phyloP scores from a whole-genome alignment of 805 yeast species.

The Zygoascus bituminiphila region DNA sequence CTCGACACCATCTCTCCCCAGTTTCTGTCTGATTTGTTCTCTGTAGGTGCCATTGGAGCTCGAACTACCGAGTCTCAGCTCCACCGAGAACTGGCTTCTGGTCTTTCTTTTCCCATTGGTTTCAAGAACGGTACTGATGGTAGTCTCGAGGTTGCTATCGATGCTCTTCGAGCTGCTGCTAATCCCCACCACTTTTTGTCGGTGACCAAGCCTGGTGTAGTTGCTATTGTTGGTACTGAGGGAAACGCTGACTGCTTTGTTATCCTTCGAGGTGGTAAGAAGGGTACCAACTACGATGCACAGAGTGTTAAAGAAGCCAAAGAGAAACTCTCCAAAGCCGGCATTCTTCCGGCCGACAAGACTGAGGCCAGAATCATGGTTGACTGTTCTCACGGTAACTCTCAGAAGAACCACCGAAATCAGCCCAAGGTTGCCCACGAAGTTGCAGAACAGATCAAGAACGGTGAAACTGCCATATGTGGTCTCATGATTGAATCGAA shows the following conservation, averaged over 20 bases:
- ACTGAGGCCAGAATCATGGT: conserved; percentile 72
- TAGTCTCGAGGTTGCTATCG: conserved; percentile 85
- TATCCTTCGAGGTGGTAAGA: conserved; percentile 91
- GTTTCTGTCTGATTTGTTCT: conserved; percentile 84
- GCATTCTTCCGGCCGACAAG: conserved; percentile 31
- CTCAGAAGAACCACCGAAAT: conserved; percentile 80
- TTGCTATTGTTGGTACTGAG: conserved; percentile 91
- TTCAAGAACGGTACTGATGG: conserved; percentile 99
- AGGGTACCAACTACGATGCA: conserved; percentile 83
- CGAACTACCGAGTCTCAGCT: conserved; percentile 97
- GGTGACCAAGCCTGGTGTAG: conserved; percentile 93
- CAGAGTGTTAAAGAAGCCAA: conserved; percentile 61
- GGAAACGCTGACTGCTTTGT: conserved; percentile 89
- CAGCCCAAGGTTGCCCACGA: conserved; percentile 82
- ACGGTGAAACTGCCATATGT: conserved; percentile 69
- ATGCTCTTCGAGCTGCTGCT: conserved; percentile 86
- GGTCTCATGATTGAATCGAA: conserved; percentile 97
- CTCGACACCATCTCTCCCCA: conserved; percentile 96
- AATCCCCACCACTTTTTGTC: conserved; percentile 91
- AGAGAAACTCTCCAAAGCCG: conserved; percentile 42
- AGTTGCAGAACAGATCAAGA: conserved; percentile 68
- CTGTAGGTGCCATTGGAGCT: conserved; percentile 98
- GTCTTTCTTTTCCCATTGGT: conserved; percentile 95
- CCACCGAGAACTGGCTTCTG: conserved; percentile 95
- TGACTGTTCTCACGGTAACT: conserved; percentile 97